Base-by-base conservation (phyloP, 306 rosid genomes). In the Lathyrus aphaca region DNA sequence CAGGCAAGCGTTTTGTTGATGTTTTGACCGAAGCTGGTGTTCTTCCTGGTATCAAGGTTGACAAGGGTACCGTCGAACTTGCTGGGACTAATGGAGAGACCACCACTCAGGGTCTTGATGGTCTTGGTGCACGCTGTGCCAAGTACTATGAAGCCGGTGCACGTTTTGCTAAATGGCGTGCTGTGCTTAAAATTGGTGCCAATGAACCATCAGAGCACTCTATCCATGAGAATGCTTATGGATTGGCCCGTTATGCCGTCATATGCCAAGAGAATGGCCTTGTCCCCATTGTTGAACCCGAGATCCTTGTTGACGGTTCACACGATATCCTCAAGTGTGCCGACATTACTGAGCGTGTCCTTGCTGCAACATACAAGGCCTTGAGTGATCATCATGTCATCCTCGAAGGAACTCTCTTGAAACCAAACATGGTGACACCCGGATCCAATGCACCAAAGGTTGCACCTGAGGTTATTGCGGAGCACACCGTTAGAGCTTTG, bases 41-140 rank as follows among this genome's bases (percentile, higher is more conserved):
- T 48, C 77, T 80, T 55, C 80, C 80, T 25, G 83, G 83, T 39
- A 80, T 80, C 74, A 80, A 80, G 80, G 83, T 80, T 74, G 83
- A 80, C 77, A 80, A 74, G 69, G 83, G 83, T 17, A 80, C 77
- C 1, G 80, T 80, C 21, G 80, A 69, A 2, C 80, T 80, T 19
- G 80, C 83, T 0, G 83, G 83, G 0, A 80, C 83, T 49, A 19
- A 69, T 19, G 77, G 70, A 40, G 80, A 80, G 46, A 80, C 83
- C 65, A 80, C 83, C 53, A 80, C 83, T 39, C 83, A 80, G 70
- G 83, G 83, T 74, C 77, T 80, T 13, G 83, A 80, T 15, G 80
- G 80, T 10, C 80, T 80, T 64, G 83, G 46, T 56, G 64, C 60
- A 3, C 74, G 83, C 3, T 80, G 83, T 13, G 38, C 40, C 0